Evolutionary conservation across 2,329 filamentous ascomycete species (phyloP).

Genomic region (Aureobasidium sp.): DNA sequence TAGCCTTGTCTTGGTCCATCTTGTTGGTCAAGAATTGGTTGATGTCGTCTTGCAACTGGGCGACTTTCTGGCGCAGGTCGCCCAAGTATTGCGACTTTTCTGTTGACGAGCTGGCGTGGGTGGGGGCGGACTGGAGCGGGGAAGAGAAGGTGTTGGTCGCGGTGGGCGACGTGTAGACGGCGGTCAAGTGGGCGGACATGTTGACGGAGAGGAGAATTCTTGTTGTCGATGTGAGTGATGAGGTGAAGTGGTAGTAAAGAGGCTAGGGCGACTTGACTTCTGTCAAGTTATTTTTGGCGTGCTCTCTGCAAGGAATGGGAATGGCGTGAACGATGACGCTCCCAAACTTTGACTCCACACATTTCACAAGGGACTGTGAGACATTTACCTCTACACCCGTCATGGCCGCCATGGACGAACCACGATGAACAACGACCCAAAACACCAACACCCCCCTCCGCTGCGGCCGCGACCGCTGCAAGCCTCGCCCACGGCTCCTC

Average conservation of each 20-base stretch:
- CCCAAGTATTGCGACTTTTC: constrained; percentile 55
- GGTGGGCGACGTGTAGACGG: constrained; percentile 23
- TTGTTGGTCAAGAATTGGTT: constrained; percentile 64
- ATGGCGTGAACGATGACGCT: neutral
- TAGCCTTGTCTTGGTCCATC: constrained; percentile 65
- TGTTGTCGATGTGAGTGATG: neutral
- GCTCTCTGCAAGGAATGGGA: neutral
- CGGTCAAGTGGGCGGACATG: constrained; percentile 18
- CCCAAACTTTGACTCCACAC: neutral
- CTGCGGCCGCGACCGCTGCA: neutral
- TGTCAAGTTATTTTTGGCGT: neutral
- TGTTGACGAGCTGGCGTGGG: constrained; percentile 27
- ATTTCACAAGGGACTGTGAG: neutral
- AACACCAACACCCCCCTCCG: neutral
- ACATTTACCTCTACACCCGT: neutral
- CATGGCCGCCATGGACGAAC: neutral
- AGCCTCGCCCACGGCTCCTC: neutral
- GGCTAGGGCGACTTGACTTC: neutral
- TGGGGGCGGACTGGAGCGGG: constrained; percentile 19
- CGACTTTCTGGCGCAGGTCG: constrained; percentile 51
- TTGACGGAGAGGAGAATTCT: neutral
- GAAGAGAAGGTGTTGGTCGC: constrained; percentile 22
- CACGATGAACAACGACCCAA: neutral
- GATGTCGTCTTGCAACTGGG: constrained; percentile 55
- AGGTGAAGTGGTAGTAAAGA: neutral